Evolutionary conservation across 495 filamentous ascomycete species (phyloP), one percentile per base, ranked within the genome.

Genomic region (Penicillium argentinense): DNA sequence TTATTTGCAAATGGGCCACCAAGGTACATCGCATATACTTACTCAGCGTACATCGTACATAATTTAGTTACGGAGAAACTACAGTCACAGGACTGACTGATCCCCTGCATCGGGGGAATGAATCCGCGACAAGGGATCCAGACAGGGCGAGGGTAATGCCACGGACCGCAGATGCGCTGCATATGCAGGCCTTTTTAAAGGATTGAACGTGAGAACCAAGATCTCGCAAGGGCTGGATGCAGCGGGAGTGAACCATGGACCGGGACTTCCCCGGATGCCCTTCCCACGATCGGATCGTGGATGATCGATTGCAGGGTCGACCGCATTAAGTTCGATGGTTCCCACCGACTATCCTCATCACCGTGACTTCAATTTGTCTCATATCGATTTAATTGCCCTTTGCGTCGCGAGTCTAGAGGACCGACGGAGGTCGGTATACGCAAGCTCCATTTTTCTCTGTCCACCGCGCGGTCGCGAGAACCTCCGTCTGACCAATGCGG

Each of bases 201-300:
- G 14, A 2, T 11, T 36, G 32, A 36, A 36, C 17, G 32, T 36
- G 32, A 36, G 32, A 18, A n/a, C 34, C 36, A 45, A 45, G 49
- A 33, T 51, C 45, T 60, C 36, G 45, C 18, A 18, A 18, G 12
- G 11, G 25, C 11, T 11, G 11, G 30, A 42, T 36, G 25, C 37
- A 16, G 17, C 55, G 51, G 59, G 39, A 51, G 49, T 51, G 56
- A 59, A 62, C 59, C 59, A 59, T 56, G 59, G 59, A 49, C 52
- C 46, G 49, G 53, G 19, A 37, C 39, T 59, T 56, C 52, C 59
- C 59, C 59, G 45, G 59, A 53, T 40, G 30, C 16, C 47, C 50
- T 44, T 26, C 51, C 50, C 53, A 37, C 46, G 45, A 56, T 45
- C 50, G 33, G 48, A 42, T 42, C 38, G 23, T 49, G 11, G 39